Evolutionary conservation across 352 stramenopile species (phyloP).

Genomic region (Globisporangium rhizosaccharum): DNA sequence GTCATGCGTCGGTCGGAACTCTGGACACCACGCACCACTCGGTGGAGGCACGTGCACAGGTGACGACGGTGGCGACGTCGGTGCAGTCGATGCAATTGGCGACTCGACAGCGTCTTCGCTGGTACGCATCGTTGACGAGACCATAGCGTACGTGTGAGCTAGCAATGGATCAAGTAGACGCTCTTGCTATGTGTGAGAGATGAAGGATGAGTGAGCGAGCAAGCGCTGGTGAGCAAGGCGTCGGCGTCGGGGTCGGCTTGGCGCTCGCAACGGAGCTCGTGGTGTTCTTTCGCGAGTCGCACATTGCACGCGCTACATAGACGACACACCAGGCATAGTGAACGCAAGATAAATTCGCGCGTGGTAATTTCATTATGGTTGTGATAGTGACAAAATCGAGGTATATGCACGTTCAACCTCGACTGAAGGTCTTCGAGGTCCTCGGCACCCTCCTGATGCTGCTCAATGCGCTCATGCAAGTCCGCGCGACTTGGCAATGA

Average conservation of each 20-base stretch:
- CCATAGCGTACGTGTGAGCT: too few species aligned
- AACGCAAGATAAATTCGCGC: neutral
- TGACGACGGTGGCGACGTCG: slow-evolving; percentile 7
- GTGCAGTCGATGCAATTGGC: slow-evolving; percentile 13
- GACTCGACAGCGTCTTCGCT: neutral
- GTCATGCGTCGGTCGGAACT: slow-evolving; percentile 75
- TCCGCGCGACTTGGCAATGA: slow-evolving; percentile 9
- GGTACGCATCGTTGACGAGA: too few species aligned
- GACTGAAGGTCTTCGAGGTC: too few species aligned
- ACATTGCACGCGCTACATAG: too few species aligned
- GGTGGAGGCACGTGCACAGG: slow-evolving; percentile 9
- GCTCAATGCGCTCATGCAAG: slow-evolving; percentile 5
- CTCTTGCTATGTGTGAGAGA: neutral
- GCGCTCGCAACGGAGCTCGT: too few species aligned
- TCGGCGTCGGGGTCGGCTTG: too few species aligned
- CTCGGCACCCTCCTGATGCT: neutral
- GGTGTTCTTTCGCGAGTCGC: too few species aligned
- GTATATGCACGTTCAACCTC: neutral
- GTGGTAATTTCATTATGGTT: neutral
- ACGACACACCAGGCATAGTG: too few species aligned
- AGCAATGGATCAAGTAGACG: too few species aligned
- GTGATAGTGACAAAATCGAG: neutral
- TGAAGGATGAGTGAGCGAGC: neutral
- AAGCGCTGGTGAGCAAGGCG: neutral
- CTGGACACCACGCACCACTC: slow-evolving; percentile 61